Evolutionary conservation across 2,329 filamentous ascomycete species (phyloP).

Genomic region (Mollisia scopiformis): DNA sequence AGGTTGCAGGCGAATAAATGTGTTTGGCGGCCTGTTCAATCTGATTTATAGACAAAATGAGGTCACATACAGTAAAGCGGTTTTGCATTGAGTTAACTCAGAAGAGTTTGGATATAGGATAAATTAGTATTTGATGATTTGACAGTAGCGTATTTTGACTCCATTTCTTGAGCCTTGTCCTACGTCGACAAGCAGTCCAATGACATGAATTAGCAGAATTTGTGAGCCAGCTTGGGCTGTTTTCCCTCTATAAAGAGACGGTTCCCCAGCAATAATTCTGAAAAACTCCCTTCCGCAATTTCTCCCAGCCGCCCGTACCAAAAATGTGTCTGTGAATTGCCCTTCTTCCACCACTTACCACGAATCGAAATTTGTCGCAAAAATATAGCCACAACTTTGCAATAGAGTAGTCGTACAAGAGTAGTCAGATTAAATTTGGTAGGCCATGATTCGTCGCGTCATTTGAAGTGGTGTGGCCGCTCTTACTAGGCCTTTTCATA

Average conservation of each 20-base stretch:
- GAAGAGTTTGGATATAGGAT: no score
- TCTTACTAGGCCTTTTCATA: background rate
- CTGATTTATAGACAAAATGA: no score
- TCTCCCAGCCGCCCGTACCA: background rate
- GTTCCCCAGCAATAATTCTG: background rate
- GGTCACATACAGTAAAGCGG: no score
- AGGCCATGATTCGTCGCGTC: conserved; percentile 4
- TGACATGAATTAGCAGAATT: background rate
- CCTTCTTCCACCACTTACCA: background rate
- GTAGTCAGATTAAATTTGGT: background rate
- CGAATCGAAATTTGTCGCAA: background rate
- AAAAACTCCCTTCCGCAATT: background rate
- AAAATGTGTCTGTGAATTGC: background rate
- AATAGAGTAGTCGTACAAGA: conserved; percentile 4
- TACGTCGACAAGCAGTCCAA: background rate
- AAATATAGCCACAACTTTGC: background rate
- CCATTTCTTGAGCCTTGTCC: background rate
- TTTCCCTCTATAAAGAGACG: background rate
- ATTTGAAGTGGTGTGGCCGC: conserved; percentile 4
- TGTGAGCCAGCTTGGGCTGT: background rate
- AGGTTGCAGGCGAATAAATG: no score
- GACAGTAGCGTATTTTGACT: no score
- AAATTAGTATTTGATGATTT: no score
- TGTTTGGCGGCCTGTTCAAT: no score
- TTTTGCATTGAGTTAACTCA: no score